Conservation (phyloP, 139 green algal genomes). For the Chlamydomonas applanata region DNA sequence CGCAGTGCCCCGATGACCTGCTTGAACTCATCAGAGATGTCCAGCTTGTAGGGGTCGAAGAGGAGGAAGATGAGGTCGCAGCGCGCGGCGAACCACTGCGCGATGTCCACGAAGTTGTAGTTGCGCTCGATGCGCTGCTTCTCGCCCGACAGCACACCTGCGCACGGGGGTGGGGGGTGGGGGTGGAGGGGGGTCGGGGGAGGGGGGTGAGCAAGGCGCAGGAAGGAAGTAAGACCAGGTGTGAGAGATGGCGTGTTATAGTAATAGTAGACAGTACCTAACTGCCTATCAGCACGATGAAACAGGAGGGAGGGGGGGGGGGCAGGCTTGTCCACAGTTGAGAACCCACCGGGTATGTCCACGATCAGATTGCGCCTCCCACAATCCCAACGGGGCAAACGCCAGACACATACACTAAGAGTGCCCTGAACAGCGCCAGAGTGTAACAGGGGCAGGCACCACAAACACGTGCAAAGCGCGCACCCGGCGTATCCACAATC, state of each 20-base stretch:
- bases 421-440: too few relatives aligned
- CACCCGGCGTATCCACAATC: conserved; percentile 57
- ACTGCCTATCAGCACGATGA: background rate
- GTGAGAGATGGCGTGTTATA: background rate
- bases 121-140: conserved; percentile 93
- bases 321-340: too few relatives aligned
- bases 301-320: too few relatives aligned
- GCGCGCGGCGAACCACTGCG: conserved; percentile 78
- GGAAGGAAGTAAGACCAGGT: background rate
- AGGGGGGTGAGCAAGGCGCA: too few relatives aligned
- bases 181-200: too few relatives aligned
- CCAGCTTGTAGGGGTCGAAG: conserved; percentile 97
- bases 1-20: conserved; percentile 75
- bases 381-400: too few relatives aligned
- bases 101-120: conserved; percentile 93
- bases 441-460: background rate
- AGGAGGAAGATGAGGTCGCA: conserved; percentile 97
- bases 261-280: background rate
- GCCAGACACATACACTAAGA: too few relatives aligned
- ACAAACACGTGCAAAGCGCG: background rate
- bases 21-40: conserved; percentile 93
- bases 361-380: background rate
- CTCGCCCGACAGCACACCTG: conserved; percentile 90
- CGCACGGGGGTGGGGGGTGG: background rate
- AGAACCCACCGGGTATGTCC: background rate